Conservation (phyloP, 2,329 filamentous ascomycete genomes). For the Tolypocladium inflatum region DNA sequence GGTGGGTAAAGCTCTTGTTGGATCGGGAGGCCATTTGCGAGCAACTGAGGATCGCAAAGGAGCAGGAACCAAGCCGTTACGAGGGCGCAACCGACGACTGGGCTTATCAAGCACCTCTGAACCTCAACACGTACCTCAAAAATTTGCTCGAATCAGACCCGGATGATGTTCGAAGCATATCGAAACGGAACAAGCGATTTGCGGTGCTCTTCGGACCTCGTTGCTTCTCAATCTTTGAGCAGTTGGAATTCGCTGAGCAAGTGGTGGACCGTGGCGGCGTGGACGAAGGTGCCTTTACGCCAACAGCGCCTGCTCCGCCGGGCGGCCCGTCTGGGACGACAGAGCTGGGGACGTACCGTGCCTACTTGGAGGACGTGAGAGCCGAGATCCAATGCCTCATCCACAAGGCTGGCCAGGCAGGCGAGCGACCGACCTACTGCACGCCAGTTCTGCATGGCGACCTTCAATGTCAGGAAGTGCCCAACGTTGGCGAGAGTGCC, state of each 20-base stretch:
- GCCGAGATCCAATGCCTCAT: slow-evolving; percentile 37
- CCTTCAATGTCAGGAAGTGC: slow-evolving; percentile 21
- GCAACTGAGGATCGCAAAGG: slow-evolving; percentile 28
- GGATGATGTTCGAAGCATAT: slow-evolving; percentile 34
- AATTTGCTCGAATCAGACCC: slow-evolving; percentile 33
- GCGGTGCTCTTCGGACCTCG: slow-evolving; percentile 41
- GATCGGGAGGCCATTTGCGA: slow-evolving; percentile 34
- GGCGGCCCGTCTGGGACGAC: slow-evolving; percentile 23
- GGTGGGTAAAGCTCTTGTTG: slow-evolving; percentile 32
- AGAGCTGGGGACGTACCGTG: slow-evolving; percentile 30
- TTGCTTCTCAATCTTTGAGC: slow-evolving; percentile 37
- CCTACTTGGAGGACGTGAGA: slow-evolving; percentile 39
- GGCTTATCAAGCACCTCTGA: slow-evolving; percentile 28
- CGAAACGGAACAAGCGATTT: slow-evolving; percentile 48
- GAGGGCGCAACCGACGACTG: slow-evolving; percentile 30
- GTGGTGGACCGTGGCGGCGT: slow-evolving; percentile 27
- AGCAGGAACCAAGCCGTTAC: slow-evolving; percentile 39
- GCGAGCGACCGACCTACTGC: slow-evolving; percentile 19
- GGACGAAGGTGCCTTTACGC: slow-evolving; percentile 26
- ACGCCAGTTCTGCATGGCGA: slow-evolving; percentile 19
- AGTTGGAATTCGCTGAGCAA: slow-evolving; percentile 38
- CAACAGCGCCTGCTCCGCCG: slow-evolving; percentile 21
- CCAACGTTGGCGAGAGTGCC: slow-evolving; percentile 13
- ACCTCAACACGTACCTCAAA: slow-evolving; percentile 41
- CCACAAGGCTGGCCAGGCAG: slow-evolving; percentile 21